Evolutionary conservation across 805 yeast genomes (phyloP), one percentile per base, ranked within the genome.

Genomic region (Monosporozyma solicola): DNA sequence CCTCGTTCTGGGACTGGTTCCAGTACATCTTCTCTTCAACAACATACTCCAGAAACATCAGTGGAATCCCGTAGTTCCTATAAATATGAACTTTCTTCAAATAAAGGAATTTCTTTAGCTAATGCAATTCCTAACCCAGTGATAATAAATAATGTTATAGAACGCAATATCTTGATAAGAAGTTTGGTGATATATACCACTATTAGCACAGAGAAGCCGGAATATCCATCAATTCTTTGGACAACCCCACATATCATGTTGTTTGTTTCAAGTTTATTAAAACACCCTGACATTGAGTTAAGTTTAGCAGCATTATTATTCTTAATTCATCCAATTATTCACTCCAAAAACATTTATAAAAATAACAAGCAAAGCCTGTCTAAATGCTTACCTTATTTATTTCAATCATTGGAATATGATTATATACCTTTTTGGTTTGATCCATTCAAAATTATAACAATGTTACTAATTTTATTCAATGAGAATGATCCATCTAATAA

Each of bases 341-440:
- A 54, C 22, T 47, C 50, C 8, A 48, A 53, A 4, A 50, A 50
- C 3, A 41, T 44, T 5, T 60, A 61, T 54, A 50, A 52, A 20
- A 44, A 50, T 27, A 56, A 59, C 46, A 54, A 55, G 15, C 54
- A 54, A 25, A 53, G 56, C 2, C 41, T 64, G n/a, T 52, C 50
- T 3, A 59, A 58, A 48, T 45, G 59, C 39, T 52, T 65, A 35
- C 69, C 70, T 3, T 60, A 60, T 50, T 52, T 66, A 48, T 53
- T 64, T 27, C 61, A 60, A 7, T 55, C 61, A 13, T 59, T 66
- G 47, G 60, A 65, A 47, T 58, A 50, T 27, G 55, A 56, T 10
- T 47, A 51, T n/a, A 25, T 66, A 3, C 71, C 71, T 11, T 59
- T 63, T 63, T 65, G 69, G 68, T 67, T 61, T 54, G 67, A 65